These are phyloP conservation scores for Ophiostoma montium DNA, from an alignment of 2,329 filamentous ascomycete species.

Conservation along the genomic window DNA sequence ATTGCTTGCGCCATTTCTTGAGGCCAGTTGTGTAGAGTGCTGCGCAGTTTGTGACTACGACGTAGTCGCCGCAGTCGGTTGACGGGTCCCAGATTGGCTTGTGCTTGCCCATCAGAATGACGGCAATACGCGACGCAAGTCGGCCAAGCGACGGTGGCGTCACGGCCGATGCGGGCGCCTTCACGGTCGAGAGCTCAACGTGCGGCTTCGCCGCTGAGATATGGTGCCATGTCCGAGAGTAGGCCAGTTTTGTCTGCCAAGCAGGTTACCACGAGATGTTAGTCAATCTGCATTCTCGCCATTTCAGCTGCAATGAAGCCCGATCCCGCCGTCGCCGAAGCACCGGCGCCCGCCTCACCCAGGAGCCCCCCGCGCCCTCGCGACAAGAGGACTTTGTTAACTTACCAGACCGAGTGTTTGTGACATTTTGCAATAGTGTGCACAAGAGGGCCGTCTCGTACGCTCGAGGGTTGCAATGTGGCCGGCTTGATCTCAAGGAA, in stretches of 20 bases:
- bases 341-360: too few species aligned
- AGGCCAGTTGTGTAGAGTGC: constrained; percentile 79
- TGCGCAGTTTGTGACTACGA: constrained; percentile 82
- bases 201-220: constrained; percentile 57
- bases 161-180: constrained; percentile 35
- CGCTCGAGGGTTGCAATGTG: background rate
- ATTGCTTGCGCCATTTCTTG: constrained; percentile 87
- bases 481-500: background rate
- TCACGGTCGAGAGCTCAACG: constrained; percentile 38
- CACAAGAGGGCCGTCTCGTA: background rate
- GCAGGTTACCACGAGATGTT: background rate
- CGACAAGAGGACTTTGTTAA: constrained; percentile 1
- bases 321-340: background rate
- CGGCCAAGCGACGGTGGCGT: constrained; percentile 75
- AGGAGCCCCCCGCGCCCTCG: background rate
- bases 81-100: constrained; percentile 97
- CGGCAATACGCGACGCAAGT: constrained; percentile 74
- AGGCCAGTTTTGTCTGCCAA: constrained; percentile 78
- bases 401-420: constrained; percentile 64
- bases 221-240: constrained; percentile 90
- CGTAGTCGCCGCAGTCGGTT: constrained; percentile 97
- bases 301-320: background rate
- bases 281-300: background rate
- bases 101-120: constrained; percentile 93
- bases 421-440: constrained; percentile 41